Percentiles rank a stretch among this genome's conserved stretches.
These are phyloP conservation scores for Suhomyces bribrorum DNA, from an alignment of 1,139 yeast genomes.

Conservation along the genomic window DNA sequence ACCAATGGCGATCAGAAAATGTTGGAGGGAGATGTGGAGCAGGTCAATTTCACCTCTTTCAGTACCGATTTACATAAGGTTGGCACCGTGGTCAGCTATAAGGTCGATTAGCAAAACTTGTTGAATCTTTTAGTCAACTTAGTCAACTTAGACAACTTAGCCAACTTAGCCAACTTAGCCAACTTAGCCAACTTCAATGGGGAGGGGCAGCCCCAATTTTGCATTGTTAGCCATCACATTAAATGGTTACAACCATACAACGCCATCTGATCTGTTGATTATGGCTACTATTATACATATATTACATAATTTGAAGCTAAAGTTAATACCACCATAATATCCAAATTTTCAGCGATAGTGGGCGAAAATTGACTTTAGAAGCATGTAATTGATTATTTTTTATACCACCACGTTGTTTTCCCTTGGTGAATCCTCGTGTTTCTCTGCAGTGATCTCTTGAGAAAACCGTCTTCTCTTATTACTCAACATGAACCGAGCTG, in stretches of 20 bases:
- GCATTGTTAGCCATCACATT: too few relatives aligned
- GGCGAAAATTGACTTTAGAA: too few relatives aligned
- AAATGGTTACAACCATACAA: too few relatives aligned
- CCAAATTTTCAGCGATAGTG: too few relatives aligned
- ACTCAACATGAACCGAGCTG: slow-evolving; percentile 57
- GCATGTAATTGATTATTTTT: too few relatives aligned
- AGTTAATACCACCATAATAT: too few relatives aligned
- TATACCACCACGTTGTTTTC: background rate
- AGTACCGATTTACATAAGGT: slow-evolving; percentile 70
- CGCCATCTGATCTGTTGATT: background rate
- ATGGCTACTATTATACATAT: slow-evolving; percentile 4
- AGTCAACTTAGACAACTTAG: too few relatives aligned
- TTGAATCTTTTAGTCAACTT: too few relatives aligned
- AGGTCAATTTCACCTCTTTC: slow-evolving; percentile 70
- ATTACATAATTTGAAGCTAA: too few relatives aligned
- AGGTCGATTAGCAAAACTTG: slow-evolving; percentile 22
- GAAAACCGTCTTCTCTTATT: slow-evolving; percentile 47
- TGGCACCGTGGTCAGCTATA: slow-evolving; percentile 78
- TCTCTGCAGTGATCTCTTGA: background rate
- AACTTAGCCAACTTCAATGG: too few relatives aligned
- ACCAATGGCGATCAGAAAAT: slow-evolving; percentile 59
- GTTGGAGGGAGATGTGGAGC: slow-evolving; percentile 57
- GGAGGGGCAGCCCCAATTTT: too few relatives aligned
- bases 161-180: too few relatives aligned
- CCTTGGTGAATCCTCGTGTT: background rate